A percentile compares a stretch with the other conserved stretches of the same genome.
Conservation (phyloP, 352 stramenopile species). For the Ophiocytium majus region DNA sequence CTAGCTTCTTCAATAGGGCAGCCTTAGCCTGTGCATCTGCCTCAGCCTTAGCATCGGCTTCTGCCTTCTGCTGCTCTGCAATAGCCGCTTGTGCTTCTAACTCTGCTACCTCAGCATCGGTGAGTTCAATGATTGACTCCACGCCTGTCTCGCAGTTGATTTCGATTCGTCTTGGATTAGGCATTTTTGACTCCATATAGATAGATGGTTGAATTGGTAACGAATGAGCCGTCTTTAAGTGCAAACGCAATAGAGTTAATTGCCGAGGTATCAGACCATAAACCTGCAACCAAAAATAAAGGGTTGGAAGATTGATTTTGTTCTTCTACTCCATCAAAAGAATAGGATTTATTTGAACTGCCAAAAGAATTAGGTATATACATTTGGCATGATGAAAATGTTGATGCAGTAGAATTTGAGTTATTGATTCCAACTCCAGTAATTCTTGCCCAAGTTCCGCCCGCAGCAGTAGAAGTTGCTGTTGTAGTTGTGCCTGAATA, state of each 20-base stretch:
- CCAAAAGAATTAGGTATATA: neutral
- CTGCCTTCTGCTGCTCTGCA: neutral
- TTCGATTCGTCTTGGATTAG: conserved; percentile 18
- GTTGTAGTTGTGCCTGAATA: neutral
- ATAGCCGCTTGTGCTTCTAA: neutral
- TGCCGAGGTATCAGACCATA: neutral
- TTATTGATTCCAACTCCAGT: neutral
- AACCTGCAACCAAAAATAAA: neutral
- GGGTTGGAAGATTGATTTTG: conserved; percentile 8
- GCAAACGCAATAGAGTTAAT: neutral
- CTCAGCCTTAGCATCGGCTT: neutral
- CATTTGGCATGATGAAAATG: neutral
- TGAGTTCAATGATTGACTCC: neutral
- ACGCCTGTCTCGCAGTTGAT: neutral
- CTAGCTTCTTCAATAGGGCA: neutral
- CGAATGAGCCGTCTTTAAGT: neutral
- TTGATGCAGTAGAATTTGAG: conserved; percentile 13
- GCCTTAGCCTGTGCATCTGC: conserved; percentile 1
- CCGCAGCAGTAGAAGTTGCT: neutral
- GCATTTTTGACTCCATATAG: conserved; percentile 5
- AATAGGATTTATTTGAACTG: neutral
- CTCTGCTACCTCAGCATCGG: conserved; percentile 1
- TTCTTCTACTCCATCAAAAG: neutral
- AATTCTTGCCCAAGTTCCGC: neutral
- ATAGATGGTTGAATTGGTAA: neutral